Percentiles rank a stretch among this genome's conserved stretches.
Evolutionary conservation across 2,329 filamentous ascomycete species (phyloP).

Genomic region (Pyrenophora teres): DNA sequence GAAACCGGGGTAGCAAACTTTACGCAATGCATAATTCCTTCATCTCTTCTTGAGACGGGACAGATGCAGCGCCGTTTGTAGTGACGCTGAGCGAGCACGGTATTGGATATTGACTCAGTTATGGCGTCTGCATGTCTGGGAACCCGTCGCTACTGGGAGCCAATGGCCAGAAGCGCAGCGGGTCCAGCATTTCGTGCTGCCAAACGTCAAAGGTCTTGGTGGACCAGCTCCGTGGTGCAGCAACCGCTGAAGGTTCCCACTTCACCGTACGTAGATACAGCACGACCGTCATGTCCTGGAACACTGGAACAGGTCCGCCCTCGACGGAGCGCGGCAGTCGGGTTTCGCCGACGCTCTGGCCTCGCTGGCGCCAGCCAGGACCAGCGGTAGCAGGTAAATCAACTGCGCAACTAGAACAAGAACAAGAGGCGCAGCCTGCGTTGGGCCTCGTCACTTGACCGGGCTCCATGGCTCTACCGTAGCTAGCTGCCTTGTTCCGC

Average conservation of each 20-base stretch:
- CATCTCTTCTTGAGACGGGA: slow-evolving; percentile 9
- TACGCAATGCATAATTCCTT: neutral
- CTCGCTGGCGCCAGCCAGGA: slow-evolving; percentile 16
- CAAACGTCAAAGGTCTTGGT: slow-evolving; percentile 13
- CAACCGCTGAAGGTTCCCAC: slow-evolving; percentile 12
- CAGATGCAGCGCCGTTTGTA: slow-evolving; percentile 13
- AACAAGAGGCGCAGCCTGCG: slow-evolving; percentile 1
- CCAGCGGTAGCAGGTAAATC: slow-evolving; percentile 9
- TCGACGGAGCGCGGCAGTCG: slow-evolving; percentile 27
- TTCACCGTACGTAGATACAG: slow-evolving; percentile 2
- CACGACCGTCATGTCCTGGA: slow-evolving; percentile 18
- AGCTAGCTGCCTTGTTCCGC: neutral
- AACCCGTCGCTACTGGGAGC: neutral
- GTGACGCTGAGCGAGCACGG: slow-evolving; percentile 7
- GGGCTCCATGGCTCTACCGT: slow-evolving; percentile 13
- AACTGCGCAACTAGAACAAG: slow-evolving; percentile 1
- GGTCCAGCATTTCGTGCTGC: slow-evolving; percentile 12
- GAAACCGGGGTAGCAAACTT: neutral
- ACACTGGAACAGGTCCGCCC: slow-evolving; percentile 3
- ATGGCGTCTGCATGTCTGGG: slow-evolving; percentile 4
- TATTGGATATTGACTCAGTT: slow-evolving; percentile 11
- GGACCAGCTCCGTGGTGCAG: slow-evolving; percentile 16
- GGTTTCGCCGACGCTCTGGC: slow-evolving; percentile 33
- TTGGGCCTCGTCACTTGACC: slow-evolving; percentile 2
- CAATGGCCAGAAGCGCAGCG: neutral